These are phyloP conservation scores for Botrytis galanthina DNA, from an alignment of 2,329 filamentous ascomycete species.

Conservation along the genomic window DNA sequence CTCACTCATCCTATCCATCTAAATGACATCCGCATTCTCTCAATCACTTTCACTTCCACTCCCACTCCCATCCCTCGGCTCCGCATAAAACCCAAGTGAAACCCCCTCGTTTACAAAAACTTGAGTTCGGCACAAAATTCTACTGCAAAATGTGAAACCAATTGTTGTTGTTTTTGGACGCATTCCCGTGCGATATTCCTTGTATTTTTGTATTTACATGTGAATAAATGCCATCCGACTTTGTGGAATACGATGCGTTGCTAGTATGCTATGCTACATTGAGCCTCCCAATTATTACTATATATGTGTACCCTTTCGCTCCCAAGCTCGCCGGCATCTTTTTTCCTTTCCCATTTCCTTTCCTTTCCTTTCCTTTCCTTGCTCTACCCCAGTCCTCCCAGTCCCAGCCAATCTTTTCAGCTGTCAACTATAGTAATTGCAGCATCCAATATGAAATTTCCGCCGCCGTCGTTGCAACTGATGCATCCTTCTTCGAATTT, in stretches of 20 bases:
- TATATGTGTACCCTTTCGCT: slow-evolving; percentile 3
- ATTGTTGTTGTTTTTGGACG: too few relatives aligned
- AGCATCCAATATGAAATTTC: not conserved
- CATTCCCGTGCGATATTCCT: not conserved
- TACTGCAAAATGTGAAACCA: not conserved
- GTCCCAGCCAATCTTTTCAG: not conserved
- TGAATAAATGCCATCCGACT: not conserved
- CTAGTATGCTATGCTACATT: not conserved
- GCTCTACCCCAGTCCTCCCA: not conserved
- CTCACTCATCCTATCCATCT: too few relatives aligned
- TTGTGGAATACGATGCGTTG: not conserved
- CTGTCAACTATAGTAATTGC: not conserved
- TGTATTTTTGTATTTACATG: not conserved
- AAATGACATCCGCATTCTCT: too few relatives aligned
- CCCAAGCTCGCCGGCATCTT: not conserved
- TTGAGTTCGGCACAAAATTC: not conserved
- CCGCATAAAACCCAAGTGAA: not conserved
- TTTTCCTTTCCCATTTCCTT: not conserved
- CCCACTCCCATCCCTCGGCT: not conserved
- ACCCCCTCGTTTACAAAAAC: not conserved
- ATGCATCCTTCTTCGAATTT: slow-evolving; percentile 7
- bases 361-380: not conserved
- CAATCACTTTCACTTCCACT: not conserved
- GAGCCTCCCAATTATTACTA: slow-evolving; percentile 5
- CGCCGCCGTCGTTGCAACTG: not conserved